Base-by-base conservation (phyloP, 2,329 filamentous ascomycete genomes). In the Annulohypoxylon truncatum region DNA sequence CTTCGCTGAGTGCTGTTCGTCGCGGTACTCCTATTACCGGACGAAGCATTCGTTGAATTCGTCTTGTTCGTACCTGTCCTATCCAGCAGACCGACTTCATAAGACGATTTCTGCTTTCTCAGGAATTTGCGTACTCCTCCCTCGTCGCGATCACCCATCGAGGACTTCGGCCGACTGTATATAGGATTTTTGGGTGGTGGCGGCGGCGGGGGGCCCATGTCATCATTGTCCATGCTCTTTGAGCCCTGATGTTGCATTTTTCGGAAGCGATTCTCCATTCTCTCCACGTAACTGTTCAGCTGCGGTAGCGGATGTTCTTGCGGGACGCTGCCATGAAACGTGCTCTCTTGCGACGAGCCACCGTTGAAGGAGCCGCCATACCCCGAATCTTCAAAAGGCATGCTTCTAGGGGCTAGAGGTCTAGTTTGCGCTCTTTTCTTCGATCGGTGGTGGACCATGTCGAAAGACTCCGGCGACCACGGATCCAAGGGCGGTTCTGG, bases 391-490 rank as follows among this genome's bases (percentile, higher is more conserved):
- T 84, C 82, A 2, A 83, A 82, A 42, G 86, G 84, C 66, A 94
- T 85, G 0, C 92, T 93, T 74, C 93, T 84, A 0, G 93, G 91
- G 3, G 93, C 96, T 69, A 92, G 85, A 0, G 94, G 90, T 35
- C 90, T 72, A 40, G 64, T 24, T 69, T 73, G 55, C 55, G 72
- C 67, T 76, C 77, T 80, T 48, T 74, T 76, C 20, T 72, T 72
- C 15, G 80, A 82, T n/a, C 77, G 77, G 48, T 80, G 80, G 44
- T 80, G 79, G 2, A 86, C 79, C 76, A 87, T 79, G 61, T 87
- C 90, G 74, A 96, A 97, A 6, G 90, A 92, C 73, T 97, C 94
- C 0, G 94, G 94, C 0, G 94, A 96, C 96, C 96, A 99, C 3
- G 94, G 90, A 74, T 93, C 88, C 7, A 89, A 79, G 0, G 87